phyloP scores from a whole-genome alignment of 2,329 filamentous ascomycete genomes.

The Cyphellophora europaea region DNA sequence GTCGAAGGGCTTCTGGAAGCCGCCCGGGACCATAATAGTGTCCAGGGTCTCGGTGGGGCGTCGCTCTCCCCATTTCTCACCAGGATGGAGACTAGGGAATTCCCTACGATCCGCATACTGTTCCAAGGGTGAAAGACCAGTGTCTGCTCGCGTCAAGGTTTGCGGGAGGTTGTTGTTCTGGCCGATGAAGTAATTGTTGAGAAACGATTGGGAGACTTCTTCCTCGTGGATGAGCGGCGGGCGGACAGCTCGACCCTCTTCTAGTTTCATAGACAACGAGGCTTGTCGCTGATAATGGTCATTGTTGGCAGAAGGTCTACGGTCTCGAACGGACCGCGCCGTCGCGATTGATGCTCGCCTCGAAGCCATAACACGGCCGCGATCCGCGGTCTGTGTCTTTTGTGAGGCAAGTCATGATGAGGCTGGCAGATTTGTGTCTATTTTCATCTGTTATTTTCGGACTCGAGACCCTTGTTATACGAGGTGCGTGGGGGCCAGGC shows the following conservation, averaged over 20 bases:
- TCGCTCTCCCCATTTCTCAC: neutral
- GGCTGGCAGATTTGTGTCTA: too few species aligned
- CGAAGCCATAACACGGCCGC: constrained; percentile 6
- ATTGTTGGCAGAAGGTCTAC: constrained; percentile 4
- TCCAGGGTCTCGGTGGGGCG: neutral
- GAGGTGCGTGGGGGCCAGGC: too few species aligned
- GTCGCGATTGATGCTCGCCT: constrained; percentile 3
- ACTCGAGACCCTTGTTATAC: too few species aligned
- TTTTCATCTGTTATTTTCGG: too few species aligned
- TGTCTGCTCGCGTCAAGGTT: constrained; percentile 2
- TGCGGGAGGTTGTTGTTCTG: neutral
- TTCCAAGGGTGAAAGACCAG: constrained; percentile 4
- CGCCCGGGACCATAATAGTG: neutral
- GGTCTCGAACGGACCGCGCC: neutral
- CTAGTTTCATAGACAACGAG: constrained; percentile 3
- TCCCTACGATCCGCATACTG: constrained; percentile 4
- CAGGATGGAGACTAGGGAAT: neutral
- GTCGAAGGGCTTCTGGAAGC: constrained; percentile 4
- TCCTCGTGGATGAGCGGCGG: constrained; percentile 4
- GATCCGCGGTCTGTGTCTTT: too few species aligned
- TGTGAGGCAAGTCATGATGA: too few species aligned
- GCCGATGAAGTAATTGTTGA: constrained; percentile 3
- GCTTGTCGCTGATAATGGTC: constrained; percentile 6
- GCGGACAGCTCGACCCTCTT: constrained; percentile 5
- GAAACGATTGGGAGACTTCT: constrained; percentile 2